Evolutionary conservation across 257 asterid species (phyloP), one percentile per base, ranked within the genome.

Genomic region (Schizonepeta tenuifolia): DNA sequence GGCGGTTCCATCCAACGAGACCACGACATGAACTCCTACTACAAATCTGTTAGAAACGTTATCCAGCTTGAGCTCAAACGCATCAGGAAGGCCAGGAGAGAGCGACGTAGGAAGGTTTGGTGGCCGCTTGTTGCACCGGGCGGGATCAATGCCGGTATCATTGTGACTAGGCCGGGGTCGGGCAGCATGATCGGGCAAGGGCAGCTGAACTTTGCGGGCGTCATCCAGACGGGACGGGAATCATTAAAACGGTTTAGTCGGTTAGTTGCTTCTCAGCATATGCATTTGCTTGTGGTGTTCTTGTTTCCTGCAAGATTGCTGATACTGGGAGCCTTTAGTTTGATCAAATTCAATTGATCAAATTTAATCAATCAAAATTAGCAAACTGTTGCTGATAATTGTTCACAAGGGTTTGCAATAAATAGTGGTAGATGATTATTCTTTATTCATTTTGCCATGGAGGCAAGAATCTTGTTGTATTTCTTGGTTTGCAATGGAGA

Each of bases 1-100:
- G 90, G 83, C 28, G 99, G 99, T n/a, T 78, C 84, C 40, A 90
- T 95, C 58, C 94, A 85, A 47, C 78, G 97, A 66, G 99, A 95
- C 80, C 98, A 95, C 31, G 99, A 95, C 73, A 90, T 90, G 98
- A 59, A 67, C 63, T 87, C 98, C 0, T 95, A 95, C 74, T 50
- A 82, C 69, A 90, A 83, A 74, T 87, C 92, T 2, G 74, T 94
- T 1, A 73, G 93, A n/a, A 77, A 69, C 15, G 94, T 90, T 18
- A 84, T 92, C 21, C 92, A 87, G 9, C 83, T 85, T 31, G 99
- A 92, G 80, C 89, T 90, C 66, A 81, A 38, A 56, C 84, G 88
- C 43, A 74, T 82, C 14, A 84, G 94, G 65, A 90, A 84, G 73
- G 70, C 83, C 5, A 85, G 75, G 81, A 83, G 85, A 65, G 90